Conservation (phyloP, 108 stramenopile genomes). For the Cylindrotheca closterium region DNA sequence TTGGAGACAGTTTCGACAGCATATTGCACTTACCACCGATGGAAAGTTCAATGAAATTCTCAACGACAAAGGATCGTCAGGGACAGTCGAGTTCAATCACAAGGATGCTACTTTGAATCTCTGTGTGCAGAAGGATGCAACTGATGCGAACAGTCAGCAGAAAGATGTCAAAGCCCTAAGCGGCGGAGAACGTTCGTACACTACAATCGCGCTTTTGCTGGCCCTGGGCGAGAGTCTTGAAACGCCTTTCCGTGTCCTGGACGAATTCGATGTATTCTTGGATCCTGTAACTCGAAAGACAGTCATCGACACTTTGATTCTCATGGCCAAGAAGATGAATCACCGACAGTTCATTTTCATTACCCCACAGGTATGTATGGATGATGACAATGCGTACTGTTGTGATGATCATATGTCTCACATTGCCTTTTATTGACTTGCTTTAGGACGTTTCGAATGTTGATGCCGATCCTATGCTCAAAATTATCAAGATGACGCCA, state of each 20-base stretch:
- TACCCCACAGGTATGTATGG: slow-evolving; percentile 67
- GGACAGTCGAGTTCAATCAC: slow-evolving; percentile 77
- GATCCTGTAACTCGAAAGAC: slow-evolving; percentile 89
- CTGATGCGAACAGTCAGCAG: slow-evolving; percentile 59
- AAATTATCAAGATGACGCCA: slow-evolving; percentile 67
- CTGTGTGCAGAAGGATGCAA: slow-evolving; percentile 72
- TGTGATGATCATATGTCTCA: background rate
- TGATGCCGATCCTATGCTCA: slow-evolving; percentile 50
- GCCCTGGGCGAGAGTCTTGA: slow-evolving; percentile 90
- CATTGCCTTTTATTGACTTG: slow-evolving; percentile 39
- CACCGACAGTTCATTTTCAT: slow-evolving; percentile 96
- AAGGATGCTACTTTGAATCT: slow-evolving; percentile 52
- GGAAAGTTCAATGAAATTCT: slow-evolving; percentile 74
- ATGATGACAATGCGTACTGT: background rate
- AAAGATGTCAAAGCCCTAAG: slow-evolving; percentile 85
- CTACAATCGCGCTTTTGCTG: slow-evolving; percentile 89
- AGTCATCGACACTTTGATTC: slow-evolving; percentile 75
- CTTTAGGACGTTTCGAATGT: slow-evolving; percentile 64
- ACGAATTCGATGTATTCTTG: slow-evolving; percentile 98
- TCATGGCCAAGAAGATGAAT: slow-evolving; percentile 63
- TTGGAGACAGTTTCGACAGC: slow-evolving; percentile 58
- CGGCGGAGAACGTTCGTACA: slow-evolving; percentile 82
- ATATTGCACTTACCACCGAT: slow-evolving; percentile 60
- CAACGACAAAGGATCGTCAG: slow-evolving; percentile 74
- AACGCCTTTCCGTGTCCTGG: slow-evolving; percentile 97